A percentile compares a stretch with the other conserved stretches of the same genome.
Conservation (phyloP, 352 stramenopile genomes). For the Phytophthora aleatoria region DNA sequence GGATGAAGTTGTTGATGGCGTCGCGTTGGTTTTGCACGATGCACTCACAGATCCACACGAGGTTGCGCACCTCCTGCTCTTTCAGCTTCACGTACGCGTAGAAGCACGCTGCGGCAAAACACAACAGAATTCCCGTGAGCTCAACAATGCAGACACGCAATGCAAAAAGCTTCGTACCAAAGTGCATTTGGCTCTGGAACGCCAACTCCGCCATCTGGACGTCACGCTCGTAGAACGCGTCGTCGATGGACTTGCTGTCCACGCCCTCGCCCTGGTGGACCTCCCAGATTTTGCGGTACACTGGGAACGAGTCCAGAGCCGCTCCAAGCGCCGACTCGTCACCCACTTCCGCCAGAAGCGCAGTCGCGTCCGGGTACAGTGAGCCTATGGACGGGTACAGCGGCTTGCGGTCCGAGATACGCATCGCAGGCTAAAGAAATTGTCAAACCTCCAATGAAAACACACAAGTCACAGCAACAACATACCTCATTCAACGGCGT, state of each 20-base stretch:
- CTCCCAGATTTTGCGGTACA: slow-evolving; percentile 98
- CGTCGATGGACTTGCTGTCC: slow-evolving; percentile 98
- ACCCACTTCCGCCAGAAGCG: slow-evolving; percentile 92
- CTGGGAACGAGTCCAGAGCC: slow-evolving; percentile 94
- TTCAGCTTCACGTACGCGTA: slow-evolving; percentile 99
- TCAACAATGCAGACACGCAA: neutral
- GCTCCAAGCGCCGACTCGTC: slow-evolving; percentile 89
- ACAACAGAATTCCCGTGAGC: neutral
- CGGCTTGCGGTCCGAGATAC: slow-evolving; percentile 96
- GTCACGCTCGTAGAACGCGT: slow-evolving; percentile 99
- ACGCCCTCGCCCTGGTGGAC: slow-evolving; percentile 93
- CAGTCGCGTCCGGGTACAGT: slow-evolving; percentile 97
- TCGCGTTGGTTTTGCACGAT: slow-evolving; percentile 99
- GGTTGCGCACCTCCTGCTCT: slow-evolving; percentile 99
- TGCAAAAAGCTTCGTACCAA: slow-evolving; percentile 60
- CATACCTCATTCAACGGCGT: slow-evolving; percentile 87
- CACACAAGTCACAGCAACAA: slow-evolving; percentile 26
- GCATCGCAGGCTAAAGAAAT: slow-evolving; percentile 90
- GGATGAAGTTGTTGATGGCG: slow-evolving; percentile 99
- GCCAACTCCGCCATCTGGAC: slow-evolving; percentile 98
- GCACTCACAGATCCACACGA: slow-evolving; percentile 99
- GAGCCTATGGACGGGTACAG: slow-evolving; percentile 98
- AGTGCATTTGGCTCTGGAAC: slow-evolving; percentile 99
- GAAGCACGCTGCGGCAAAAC: slow-evolving; percentile 78
- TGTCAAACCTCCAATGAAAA: neutral